A percentile compares a stretch with the other conserved stretches of the same genome.
Evolutionary conservation across 140 eudicot species (phyloP).

Genomic region (Oenanthe javanica): DNA sequence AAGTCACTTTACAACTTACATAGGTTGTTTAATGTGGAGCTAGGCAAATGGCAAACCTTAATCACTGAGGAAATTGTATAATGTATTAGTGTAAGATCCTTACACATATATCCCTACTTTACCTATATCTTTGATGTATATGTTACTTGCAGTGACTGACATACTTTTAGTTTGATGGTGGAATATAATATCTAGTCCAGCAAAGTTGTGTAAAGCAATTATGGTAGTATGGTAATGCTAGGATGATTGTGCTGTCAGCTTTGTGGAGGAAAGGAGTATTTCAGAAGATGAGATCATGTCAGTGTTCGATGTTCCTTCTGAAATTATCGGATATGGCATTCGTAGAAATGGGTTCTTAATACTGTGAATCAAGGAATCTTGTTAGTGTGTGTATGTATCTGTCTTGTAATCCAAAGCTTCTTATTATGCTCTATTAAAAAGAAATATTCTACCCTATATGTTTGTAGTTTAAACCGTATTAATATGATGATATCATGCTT

Average conservation of each 20-base stretch:
- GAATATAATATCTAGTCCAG: too few species aligned
- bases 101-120: background rate
- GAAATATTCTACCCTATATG: background rate
- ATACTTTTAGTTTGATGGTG: too few species aligned
- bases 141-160: too few species aligned
- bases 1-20: background rate
- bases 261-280: too few species aligned
- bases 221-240: too few species aligned
- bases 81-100: background rate
- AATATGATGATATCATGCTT: background rate
- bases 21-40: background rate
- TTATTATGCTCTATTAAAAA: background rate
- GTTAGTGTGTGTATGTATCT: constrained; percentile 29
- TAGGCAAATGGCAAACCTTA: background rate
- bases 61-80: background rate
- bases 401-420: constrained; percentile 7
- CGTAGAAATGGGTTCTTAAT: constrained; percentile 45
- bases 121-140: background rate
- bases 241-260: too few species aligned
- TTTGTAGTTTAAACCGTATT: background rate
- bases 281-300: constrained; percentile 38
- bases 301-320: constrained; percentile 41
- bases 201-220: too few species aligned
- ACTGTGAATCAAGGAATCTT: constrained; percentile 37
- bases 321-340: constrained; percentile 48